These are phyloP conservation scores for Mycena vitilis DNA, from an alignment of 768 basidiomycete genomes.

Conservation along the genomic window DNA sequence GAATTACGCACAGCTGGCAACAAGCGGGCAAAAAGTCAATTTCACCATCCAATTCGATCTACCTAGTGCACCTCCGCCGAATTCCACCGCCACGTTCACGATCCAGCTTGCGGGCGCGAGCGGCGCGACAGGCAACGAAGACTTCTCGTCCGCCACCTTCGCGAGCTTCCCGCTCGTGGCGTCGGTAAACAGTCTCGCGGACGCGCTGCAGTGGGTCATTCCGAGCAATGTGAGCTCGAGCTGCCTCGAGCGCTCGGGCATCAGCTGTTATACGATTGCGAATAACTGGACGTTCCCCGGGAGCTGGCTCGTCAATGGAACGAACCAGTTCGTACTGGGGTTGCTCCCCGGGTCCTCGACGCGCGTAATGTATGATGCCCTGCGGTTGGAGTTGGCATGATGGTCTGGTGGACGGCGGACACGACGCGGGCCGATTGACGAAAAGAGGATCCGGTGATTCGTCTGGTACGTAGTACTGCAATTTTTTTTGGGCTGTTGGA, in stretches of 20 bases:
- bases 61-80: background rate
- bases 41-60: conserved; percentile 25
- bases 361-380: conserved; percentile 26
- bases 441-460: background rate
- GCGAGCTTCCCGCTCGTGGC: conserved; percentile 27
- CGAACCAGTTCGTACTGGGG: conserved; percentile 24
- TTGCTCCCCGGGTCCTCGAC: conserved; percentile 23
- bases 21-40: conserved; percentile 20
- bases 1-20: conserved; percentile 28
- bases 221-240: conserved; percentile 29
- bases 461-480: too few species aligned
- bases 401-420: background rate
- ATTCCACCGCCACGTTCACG: conserved; percentile 23
- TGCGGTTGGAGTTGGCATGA: conserved; percentile 28
- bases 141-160: conserved; percentile 23
- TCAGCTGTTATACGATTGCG: conserved; percentile 29
- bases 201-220: conserved; percentile 23
- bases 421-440: background rate
- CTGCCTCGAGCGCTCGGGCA: conserved; percentile 28
- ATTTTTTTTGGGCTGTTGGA: too few species aligned
- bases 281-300: conserved; percentile 24
- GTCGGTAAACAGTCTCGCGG: conserved; percentile 5
- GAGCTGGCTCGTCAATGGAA: conserved; percentile 28
- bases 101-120: conserved; percentile 26
- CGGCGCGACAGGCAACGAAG: conserved; percentile 25